These are phyloP conservation scores for Hymenoscyphus linearis DNA, from an alignment of 2,329 filamentous ascomycete species.

Conservation along the genomic window DNA sequence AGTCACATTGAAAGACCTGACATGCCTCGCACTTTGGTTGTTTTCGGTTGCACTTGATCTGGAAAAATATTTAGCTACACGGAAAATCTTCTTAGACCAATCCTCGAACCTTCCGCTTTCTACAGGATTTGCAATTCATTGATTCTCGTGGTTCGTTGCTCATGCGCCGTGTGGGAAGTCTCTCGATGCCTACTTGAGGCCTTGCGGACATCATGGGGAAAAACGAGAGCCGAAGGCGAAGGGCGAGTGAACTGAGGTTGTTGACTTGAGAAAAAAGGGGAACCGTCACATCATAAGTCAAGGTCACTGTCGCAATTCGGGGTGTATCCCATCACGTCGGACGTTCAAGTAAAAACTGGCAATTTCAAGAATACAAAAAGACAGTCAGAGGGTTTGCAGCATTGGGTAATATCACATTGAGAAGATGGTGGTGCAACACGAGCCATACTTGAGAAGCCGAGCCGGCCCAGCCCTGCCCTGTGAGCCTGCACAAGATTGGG, in stretches of 20 bases:
- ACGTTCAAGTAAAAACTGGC: not conserved
- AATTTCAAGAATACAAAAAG: not conserved
- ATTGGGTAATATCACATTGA: conserved; percentile 10
- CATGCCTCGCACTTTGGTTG: conserved; percentile 84
- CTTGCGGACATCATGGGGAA: conserved; percentile 28
- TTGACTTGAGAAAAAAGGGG: conserved; percentile 11
- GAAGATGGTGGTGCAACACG: not conserved
- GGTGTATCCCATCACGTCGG: conserved; percentile 19
- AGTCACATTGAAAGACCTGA: conserved; percentile 82
- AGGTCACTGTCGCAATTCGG: conserved; percentile 15
- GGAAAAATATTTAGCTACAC: conserved; percentile 20
- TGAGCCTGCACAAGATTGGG: not conserved
- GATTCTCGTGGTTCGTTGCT: conserved; percentile 67
- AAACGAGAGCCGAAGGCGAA: not conserved
- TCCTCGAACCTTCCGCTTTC: conserved; percentile 73
- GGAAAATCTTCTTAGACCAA: conserved; percentile 18
- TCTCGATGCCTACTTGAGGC: conserved; percentile 33
- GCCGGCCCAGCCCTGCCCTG: not conserved
- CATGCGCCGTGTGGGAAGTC: conserved; percentile 32
- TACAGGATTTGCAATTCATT: conserved; percentile 94
- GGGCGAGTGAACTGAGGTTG: conserved; percentile 1
- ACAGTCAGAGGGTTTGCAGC: conserved; percentile 1
- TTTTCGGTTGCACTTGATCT: conserved; percentile 91
- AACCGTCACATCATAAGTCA: conserved; percentile 28
- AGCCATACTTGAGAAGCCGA: not conserved